Evolutionary conservation across 441 rosid genomes (phyloP), one percentile per base, ranked within the genome.

Genomic region (Bocquillonia castaneifolia): DNA sequence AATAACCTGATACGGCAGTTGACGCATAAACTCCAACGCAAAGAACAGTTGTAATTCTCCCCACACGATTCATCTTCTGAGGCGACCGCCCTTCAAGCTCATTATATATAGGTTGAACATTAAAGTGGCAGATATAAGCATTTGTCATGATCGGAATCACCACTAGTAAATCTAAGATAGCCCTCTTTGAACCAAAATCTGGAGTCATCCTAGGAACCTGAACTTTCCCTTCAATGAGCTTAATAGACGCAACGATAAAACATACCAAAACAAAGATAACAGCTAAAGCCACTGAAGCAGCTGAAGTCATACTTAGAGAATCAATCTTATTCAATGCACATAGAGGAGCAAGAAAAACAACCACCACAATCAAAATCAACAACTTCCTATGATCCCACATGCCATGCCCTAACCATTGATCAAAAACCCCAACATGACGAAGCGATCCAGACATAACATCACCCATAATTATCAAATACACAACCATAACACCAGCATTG

Each of bases 351-450:
- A 91, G 86, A 74, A 85, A 87, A 76, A 89, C 18, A 52, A 89
- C 72, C 81, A 91, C 25, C 25, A 88, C 86, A 55, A 88, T 40
- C 76, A 88, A 76, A 70, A 92, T 57, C 79, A 92, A 64, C 69
- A 87, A 54, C 77, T 80, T 88, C 76, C 98, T 85, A 26, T 92
- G 96, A 84, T 92, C 98, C 98, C 99, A 93, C 50, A 85, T 60
- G 9, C 99, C 99, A 48, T 88, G 79, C 1, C 99, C 99, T 58
- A 94, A 79, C 99, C 93, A 91, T 66, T 94, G 97, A 84, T 90
- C 96, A 13, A 94, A 85, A 80, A 94, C 93, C 28, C 97, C 97
- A n/a, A 82, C 48, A 72, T 94, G 99, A 67, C 80, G 91, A 44
- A 76, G 78, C 0, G 99, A 90, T 50, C 99, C 97, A 0, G 99